Base-by-base conservation (phyloP, 495 filamentous ascomycete species). In the Aspergillus conjunctus region DNA sequence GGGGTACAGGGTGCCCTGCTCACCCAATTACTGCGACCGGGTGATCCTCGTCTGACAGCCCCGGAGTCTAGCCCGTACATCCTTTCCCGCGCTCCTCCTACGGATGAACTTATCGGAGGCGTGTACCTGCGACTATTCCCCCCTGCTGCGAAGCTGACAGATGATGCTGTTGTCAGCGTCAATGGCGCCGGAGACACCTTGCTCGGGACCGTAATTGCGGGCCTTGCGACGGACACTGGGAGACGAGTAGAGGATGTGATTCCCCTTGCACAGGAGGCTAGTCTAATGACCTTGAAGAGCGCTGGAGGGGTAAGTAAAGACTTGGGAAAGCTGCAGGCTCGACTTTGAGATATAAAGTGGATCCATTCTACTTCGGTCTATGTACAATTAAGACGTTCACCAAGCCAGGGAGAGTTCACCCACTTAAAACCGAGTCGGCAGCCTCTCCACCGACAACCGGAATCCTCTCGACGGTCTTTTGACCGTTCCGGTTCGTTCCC, bases 121-220 rank as follows among this genome's bases (percentile, higher is more conserved):
- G 82, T 96, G 17, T 96, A 95, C 65, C 90, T 97, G 86, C 79
- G 90, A 41, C 70, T 93, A 21, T 94, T 91, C 72, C 83, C 88
- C 0, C 78, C 89, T 14, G 81, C 80, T 3, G 86, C 90, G 73
- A 69, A 75, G n/a, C 76, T 96, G 1, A 53, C 62, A 11, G 64
- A 74, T 0, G 71, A 81, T 15, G 83, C 91, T 31, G 79, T 96
- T 5, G 87, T 93, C 12, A 93, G 90, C 62, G 94, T 97, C 12
- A 98, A 97, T 69, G 94, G 93, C 0, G 92, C 91, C 0, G 94
- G 94, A 6, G 94, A 98, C 75, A 98, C 94, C 0, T 91, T 97
- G 63, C 76, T 94, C 2, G 94, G 93, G 4, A 88, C 91, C 15
- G 43, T 96, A 33, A 75, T 96, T 21, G 87, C 91, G 1, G 89